These are phyloP conservation scores for Syzygium malaccense DNA, from an alignment of 441 rosid genomes.

Conservation along the genomic window DNA sequence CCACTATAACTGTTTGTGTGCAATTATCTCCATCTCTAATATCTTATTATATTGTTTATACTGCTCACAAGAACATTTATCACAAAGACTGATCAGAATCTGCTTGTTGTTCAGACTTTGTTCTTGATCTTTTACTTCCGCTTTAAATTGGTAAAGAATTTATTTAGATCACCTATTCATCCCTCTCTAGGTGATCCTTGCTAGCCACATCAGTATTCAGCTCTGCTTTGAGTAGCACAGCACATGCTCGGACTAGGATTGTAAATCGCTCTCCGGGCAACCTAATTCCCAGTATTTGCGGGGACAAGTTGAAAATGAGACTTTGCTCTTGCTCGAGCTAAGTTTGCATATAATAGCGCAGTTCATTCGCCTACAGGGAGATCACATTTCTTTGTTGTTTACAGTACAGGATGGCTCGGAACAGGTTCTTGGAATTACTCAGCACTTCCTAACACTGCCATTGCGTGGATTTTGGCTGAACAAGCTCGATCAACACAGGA, in stretches of 20 bases:
- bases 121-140: no score
- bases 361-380: not conserved
- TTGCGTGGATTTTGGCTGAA: rapidly evolving
- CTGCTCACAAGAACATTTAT: no score
- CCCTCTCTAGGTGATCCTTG: no score
- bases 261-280: not conserved
- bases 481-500: rapidly evolving
- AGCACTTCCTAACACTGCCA: rapidly evolving
- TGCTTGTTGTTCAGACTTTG: no score
- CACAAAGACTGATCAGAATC: no score
- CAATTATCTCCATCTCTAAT: no score
- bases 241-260: not conserved
- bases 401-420: not conserved
- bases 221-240: not conserved
- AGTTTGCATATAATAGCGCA: not conserved
- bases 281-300: not conserved
- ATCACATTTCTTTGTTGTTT: not conserved
- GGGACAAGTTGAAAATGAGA: rapidly evolving
- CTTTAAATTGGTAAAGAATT: no score
- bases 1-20: no score
- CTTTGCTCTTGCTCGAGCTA: rapidly evolving
- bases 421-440: not conserved
- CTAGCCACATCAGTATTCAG: no score
- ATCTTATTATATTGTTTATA: no score
- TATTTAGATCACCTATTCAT: no score